Evolutionary conservation across 768 basidiomycete genomes (phyloP), one percentile per base, ranked within the genome.

Genomic region (Fibroporia radiculosa): DNA sequence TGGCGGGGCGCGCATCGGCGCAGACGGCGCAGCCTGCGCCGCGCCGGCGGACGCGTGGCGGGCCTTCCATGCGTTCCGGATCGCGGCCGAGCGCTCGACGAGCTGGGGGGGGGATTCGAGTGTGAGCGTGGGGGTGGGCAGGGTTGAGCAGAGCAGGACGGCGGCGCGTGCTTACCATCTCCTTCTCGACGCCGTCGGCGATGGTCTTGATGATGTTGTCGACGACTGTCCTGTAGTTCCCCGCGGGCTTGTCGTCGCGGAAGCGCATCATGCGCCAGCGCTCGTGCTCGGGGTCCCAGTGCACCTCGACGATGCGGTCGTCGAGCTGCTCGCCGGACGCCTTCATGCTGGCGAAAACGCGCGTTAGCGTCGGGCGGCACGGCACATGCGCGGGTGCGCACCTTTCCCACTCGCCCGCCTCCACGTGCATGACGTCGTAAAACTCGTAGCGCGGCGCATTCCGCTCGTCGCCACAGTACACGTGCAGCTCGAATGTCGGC

Each of bases 331-430:
- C 86, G 6, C 84, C 80, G 1, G 79, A 75, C 4, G 66, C 64
- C 58, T 97, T 98, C 72, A 95, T 73, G 54, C 95, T 98, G 58
- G n/a, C n/a, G n/a, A n/a, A n/a, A n/a, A n/a, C n/a, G n/a, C n/a
- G n/a, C n/a, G n/a, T n/a, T n/a, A 18, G 41, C 39, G 13, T 16
- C 34, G 20, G 6, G 34, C 6, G 14, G 6, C 5, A 5, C 14
- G 14, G n/a, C n/a, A n/a, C n/a, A n/a, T n/a, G n/a, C n/a, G n/a
- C 5, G 18, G 8, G 6, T 2, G 72, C 90, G 54, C 55, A 95
- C 93, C 62, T 69, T 62, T 93, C 91, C 96, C 96, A 99, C 62
- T 96, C 91, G 3, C 81, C 81, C 56, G 97, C 92, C 1, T 78
- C 77, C 10, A 98, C 79, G 47, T 80, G 73, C 75, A 99, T 77